Base-by-base conservation (phyloP, 2,329 filamentous ascomycete genomes). In the Penicillium sp. region DNA sequence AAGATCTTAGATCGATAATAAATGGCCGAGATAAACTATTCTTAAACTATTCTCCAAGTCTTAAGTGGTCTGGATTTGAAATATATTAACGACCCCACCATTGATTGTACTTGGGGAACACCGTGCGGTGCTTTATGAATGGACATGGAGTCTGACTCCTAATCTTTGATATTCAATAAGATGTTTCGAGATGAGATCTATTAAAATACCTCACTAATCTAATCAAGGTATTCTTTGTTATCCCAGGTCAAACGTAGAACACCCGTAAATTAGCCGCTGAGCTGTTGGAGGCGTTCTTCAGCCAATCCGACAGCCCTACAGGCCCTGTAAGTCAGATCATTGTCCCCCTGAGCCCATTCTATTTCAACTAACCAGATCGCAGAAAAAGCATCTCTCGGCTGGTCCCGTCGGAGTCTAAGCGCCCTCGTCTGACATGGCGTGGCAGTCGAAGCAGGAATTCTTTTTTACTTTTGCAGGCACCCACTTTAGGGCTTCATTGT, bases 391-490 rank as follows among this genome's bases (percentile, higher is more conserved):
- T 31, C 42, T 38, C 40, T 48, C 9, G 26, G 16, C 9, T 29
- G 4, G 18, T 26, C 42, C 34, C 24, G 20, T 50, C 31, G 34
- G 56, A 34, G 29, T 16, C 24, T 54, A 49, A 40, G 52, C 42
- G 42, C 49, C 40, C 46, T 51, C 20, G 26, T 57, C 53, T 60
- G 45, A 53, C 59, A 46, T 54, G 55, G 57, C 55, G 47, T 57
- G 39, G 47, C 46, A 54, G 34, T 47, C 31, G 24, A 9, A 8
- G n/a, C n/a, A n/a, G n/a, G n/a, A n/a, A n/a, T n/a, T n/a, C n/a
- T n/a, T n/a, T n/a, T n/a, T n/a, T n/a, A n/a, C n/a, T n/a, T n/a
- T n/a, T n/a, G n/a, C n/a, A n/a, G n/a, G n/a, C n/a, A n/a, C n/a
- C n/a, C n/a, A n/a, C n/a, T n/a, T n/a, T n/a, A n/a, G n/a, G n/a